Percentiles rank a stretch among this genome's conserved stretches.
phyloP scores from a whole-genome alignment of 2,329 filamentous ascomycete species.

The Atkinsonella hypoxylon region DNA sequence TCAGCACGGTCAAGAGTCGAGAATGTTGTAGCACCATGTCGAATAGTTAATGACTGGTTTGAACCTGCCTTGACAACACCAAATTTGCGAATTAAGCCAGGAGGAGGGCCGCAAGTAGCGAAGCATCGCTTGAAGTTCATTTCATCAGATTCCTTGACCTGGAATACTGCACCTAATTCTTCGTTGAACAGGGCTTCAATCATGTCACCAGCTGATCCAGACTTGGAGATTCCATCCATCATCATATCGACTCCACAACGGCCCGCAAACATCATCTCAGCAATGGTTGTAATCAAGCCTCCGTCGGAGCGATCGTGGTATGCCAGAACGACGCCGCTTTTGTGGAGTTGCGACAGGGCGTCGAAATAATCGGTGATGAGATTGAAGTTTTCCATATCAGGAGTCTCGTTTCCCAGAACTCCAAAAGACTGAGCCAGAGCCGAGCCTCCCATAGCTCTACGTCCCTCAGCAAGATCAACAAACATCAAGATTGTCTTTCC shows the following conservation, averaged over 20 bases:
- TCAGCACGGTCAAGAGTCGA: constrained; percentile 56
- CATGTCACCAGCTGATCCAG: constrained; percentile 49
- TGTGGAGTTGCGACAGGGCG: constrained; percentile 56
- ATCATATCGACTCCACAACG: constrained; percentile 78
- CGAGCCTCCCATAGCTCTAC: constrained; percentile 77
- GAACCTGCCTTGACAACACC: constrained; percentile 57
- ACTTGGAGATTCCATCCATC: constrained; percentile 60
- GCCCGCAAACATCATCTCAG: constrained; percentile 97
- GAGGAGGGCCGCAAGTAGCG: constrained; percentile 75
- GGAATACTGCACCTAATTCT: constrained; percentile 92
- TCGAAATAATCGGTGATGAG: constrained; percentile 85
- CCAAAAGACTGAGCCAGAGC: constrained; percentile 83
- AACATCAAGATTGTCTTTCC: constrained; percentile 83
- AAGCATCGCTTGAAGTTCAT: constrained; percentile 81
- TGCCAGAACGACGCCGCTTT: constrained; percentile 58
- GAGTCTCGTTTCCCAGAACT: constrained; percentile 71
- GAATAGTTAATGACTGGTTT: constrained; percentile 68
- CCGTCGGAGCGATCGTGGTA: constrained; percentile 95
- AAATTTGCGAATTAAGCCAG: constrained; percentile 72
- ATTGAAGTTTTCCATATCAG: constrained; percentile 74
- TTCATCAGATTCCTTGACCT: constrained; percentile 76
- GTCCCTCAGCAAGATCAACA: constrained; percentile 76
- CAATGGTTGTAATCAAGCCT: constrained; percentile 78
- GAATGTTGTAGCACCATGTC: constrained; percentile 55
- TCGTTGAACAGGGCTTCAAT: constrained; percentile 86